Base-by-base conservation (phyloP, 2,329 filamentous ascomycete species). In the Verticillium albo-atrum region DNA sequence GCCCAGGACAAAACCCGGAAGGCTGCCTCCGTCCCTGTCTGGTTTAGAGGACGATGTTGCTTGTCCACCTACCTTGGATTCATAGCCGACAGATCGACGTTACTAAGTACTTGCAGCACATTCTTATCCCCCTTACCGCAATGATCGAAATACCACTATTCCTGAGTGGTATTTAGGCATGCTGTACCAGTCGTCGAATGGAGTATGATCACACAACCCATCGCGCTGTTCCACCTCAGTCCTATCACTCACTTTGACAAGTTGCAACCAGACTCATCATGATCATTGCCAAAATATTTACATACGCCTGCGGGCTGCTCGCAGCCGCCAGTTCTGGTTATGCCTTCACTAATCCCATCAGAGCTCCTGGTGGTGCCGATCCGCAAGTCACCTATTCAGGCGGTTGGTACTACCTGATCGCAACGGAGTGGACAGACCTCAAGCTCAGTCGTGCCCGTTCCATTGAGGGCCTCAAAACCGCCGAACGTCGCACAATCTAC, bases 361-460 rank as follows among this genome's bases (percentile, higher is more conserved):
- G 79, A 35, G 71, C 72, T 20, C 75, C 74, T 0, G 76, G 80
- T 37, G 82, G 83, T 9, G 78, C 76, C 23, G 82, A 85, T 63
- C 81, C 83, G 1, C 79, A 80, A 61, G 77, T 85, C 6, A 77
- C 78, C 1, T 84, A 77, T 58, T 74, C 74, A 0, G 79, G 76
- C 12, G 82, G 81, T 0, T 84, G 80, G 63, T 86, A 85, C 69
- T 85, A 85, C 62, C 72, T 86, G 28, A 77, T 83, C 63, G 81
- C 81, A 0, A 85, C 82, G 0, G 81, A 80, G 27, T 86, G 81
- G 81, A 78, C 72, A 2, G 74, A 86, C 61, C 72, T 87, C 14
- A 74, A 82, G 62, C 76, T 87, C n/a, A 77, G 81, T 0, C 74
- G 81, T 1, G 77, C 84, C 0, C 81, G 72, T 10, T 86, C 82